Percentiles rank a stretch among this genome's conserved stretches.
Evolutionary conservation across 805 yeast species (phyloP).

Genomic region (Starmerella powellii): DNA sequence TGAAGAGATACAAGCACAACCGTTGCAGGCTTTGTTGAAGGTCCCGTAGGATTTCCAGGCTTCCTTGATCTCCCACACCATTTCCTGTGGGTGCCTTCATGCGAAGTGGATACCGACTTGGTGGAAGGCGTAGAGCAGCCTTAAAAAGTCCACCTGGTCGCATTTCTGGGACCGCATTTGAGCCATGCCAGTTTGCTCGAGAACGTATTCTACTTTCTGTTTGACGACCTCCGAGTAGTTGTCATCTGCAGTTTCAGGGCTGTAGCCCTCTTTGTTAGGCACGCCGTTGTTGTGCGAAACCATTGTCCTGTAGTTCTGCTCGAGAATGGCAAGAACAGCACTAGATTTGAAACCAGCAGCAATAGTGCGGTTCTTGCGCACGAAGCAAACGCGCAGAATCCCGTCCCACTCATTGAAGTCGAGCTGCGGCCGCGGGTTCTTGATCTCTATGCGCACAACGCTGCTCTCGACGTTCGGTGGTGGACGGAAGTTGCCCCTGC

Average conservation of each 20-base stretch:
- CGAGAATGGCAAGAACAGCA: slow-evolving; percentile 68
- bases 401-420: slow-evolving; percentile 98
- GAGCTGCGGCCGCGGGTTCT: slow-evolving; percentile 83
- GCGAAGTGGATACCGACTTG: slow-evolving; percentile 96
- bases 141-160: slow-evolving; percentile 86
- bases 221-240: slow-evolving; percentile 42
- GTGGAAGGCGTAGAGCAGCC: slow-evolving; percentile 78
- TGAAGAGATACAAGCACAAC: no score
- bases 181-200: slow-evolving; percentile 64
- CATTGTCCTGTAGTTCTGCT: slow-evolving; percentile 74
- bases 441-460: slow-evolving; percentile 86
- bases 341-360: slow-evolving; percentile 83
- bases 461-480: slow-evolving; percentile 98
- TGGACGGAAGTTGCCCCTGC: slow-evolving; percentile 90
- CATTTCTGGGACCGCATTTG: slow-evolving; percentile 87
- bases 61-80: no score
- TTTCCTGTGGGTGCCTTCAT: slow-evolving; percentile 25
- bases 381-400: slow-evolving; percentile 76
- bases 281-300: slow-evolving; percentile 41
- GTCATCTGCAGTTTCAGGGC: slow-evolving; percentile 31
- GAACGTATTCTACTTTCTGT: slow-evolving; percentile 57
- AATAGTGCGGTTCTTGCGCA: slow-evolving; percentile 82
- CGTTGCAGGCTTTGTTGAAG: no score
- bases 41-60: no score
- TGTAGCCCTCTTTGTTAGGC: slow-evolving; percentile 32